Evolutionary conservation across 768 basidiomycete species (phyloP).

Genomic region (Lyophyllum atratum): DNA sequence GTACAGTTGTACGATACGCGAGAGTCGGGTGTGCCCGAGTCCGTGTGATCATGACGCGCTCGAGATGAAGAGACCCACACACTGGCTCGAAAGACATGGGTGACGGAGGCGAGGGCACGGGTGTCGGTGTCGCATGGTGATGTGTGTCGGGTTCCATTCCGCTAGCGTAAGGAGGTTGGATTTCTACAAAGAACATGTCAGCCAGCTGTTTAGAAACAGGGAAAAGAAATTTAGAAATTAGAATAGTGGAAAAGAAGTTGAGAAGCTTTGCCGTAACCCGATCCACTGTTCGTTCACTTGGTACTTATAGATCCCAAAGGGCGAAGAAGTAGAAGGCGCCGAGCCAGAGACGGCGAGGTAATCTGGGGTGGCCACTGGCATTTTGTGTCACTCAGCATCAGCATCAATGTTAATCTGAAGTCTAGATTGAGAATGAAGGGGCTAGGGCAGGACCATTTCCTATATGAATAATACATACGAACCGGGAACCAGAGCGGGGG

Average conservation of each 20-base stretch:
- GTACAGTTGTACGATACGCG: too few relatives aligned
- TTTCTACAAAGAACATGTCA: neutral
- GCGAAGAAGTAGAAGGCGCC: neutral
- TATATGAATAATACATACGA: too few relatives aligned
- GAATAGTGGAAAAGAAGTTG: neutral
- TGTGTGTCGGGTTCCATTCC: too few relatives aligned
- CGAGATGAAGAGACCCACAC: too few relatives aligned
- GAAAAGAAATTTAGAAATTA: too few relatives aligned
- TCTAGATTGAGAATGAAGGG: neutral
- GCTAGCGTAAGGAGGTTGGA: too few relatives aligned
- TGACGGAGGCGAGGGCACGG: too few relatives aligned
- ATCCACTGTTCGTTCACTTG: neutral
- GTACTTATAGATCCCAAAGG: neutral
- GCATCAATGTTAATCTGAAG: neutral
- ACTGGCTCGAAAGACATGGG: too few relatives aligned
- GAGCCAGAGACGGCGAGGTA: neutral
- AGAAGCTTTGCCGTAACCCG: neutral
- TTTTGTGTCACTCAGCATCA: neutral
- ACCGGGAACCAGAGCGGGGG: too few relatives aligned
- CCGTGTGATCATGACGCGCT: too few relatives aligned
- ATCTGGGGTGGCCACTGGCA: neutral
- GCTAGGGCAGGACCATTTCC: neutral
- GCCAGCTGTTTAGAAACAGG: neutral
- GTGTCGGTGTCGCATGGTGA: too few relatives aligned
- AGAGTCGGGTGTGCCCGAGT: too few relatives aligned